A percentile compares a stretch with the other conserved stretches of the same genome.
phyloP scores from a whole-genome alignment of 805 yeast genomes.

The Saccharomycopsis babjevae region DNA sequence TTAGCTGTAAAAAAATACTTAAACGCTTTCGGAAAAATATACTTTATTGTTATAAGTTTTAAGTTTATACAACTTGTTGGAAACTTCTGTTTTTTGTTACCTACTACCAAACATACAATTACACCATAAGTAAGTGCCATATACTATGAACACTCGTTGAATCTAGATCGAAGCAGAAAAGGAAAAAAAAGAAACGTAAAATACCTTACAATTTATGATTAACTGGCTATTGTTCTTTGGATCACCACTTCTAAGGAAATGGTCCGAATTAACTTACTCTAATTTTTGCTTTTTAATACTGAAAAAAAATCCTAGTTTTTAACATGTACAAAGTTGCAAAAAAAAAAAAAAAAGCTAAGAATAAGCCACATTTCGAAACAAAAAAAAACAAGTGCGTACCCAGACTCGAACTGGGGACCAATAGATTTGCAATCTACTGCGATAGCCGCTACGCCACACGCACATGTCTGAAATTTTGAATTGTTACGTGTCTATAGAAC shows the following conservation, averaged over 20 bases:
- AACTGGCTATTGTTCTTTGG: too few relatives aligned
- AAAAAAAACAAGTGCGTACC: slow-evolving; percentile 60
- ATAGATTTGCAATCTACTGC: slow-evolving; percentile 98
- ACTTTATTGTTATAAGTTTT: neutral
- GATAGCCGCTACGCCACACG: slow-evolving; percentile 95
- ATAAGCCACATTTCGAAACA: too few relatives aligned
- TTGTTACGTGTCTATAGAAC: neutral
- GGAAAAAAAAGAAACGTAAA: neutral
- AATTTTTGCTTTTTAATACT: too few relatives aligned
- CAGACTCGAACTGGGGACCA: slow-evolving; percentile 97
- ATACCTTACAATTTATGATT: too few relatives aligned
- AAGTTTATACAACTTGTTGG: neutral
- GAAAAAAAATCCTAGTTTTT: too few relatives aligned
- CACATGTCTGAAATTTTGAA: slow-evolving; percentile 27
- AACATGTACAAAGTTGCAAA: neutral
- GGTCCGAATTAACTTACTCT: too few relatives aligned
- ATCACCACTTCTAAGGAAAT: too few relatives aligned
- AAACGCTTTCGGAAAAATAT: too few relatives aligned
- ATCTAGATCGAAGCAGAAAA: neutral
- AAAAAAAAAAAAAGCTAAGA: neutral
- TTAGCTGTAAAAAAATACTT: neutral
- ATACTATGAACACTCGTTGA: too few relatives aligned
- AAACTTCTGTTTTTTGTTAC: neutral
- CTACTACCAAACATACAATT: too few relatives aligned
- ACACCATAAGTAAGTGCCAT: too few relatives aligned